phyloP scores from a whole-genome alignment of 208 protist genomes.

The Zelonia costaricensis region DNA sequence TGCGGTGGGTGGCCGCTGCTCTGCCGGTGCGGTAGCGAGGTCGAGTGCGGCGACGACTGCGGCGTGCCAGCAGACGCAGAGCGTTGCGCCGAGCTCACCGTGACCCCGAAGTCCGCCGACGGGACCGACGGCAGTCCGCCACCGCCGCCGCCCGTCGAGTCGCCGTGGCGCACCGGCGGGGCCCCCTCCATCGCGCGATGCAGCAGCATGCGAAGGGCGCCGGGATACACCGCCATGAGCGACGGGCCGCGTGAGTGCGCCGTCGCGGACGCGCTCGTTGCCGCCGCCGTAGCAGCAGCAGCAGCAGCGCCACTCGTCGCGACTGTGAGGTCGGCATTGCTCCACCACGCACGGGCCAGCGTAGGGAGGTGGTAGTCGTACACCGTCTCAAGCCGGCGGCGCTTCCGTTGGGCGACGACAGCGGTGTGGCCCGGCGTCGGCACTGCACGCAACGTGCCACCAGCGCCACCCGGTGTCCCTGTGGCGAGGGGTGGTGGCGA shows the following conservation, averaged over 20 bases:
- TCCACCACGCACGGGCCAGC: slow-evolving; percentile 3
- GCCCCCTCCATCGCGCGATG: slow-evolving; percentile 25
- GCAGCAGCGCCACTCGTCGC: too few relatives aligned
- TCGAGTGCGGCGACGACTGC: too few relatives aligned
- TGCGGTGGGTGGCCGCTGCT: too few relatives aligned
- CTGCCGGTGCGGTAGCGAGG: slow-evolving; percentile 2
- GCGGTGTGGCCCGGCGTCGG: too few relatives aligned
- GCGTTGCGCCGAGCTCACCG: too few relatives aligned
- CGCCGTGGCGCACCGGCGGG: neutral
- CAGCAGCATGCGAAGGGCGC: slow-evolving; percentile 22
- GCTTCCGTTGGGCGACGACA: too few relatives aligned
- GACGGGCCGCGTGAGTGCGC: neutral
- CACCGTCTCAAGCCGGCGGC: neutral
- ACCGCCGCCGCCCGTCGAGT: neutral
- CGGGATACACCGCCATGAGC: slow-evolving; percentile 9
- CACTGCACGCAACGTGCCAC: too few relatives aligned
- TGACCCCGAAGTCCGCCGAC: neutral
- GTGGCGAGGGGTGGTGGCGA: too few relatives aligned
- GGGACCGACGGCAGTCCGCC: neutral
- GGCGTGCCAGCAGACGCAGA: too few relatives aligned
- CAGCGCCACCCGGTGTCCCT: too few relatives aligned
- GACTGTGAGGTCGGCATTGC: too few relatives aligned
- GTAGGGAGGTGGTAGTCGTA: slow-evolving; percentile 21
- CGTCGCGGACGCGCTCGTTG: neutral
- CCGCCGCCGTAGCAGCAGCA: neutral